These are phyloP conservation scores for Candida bentonensis DNA, from an alignment of 805 yeast species.

Conservation along the genomic window DNA sequence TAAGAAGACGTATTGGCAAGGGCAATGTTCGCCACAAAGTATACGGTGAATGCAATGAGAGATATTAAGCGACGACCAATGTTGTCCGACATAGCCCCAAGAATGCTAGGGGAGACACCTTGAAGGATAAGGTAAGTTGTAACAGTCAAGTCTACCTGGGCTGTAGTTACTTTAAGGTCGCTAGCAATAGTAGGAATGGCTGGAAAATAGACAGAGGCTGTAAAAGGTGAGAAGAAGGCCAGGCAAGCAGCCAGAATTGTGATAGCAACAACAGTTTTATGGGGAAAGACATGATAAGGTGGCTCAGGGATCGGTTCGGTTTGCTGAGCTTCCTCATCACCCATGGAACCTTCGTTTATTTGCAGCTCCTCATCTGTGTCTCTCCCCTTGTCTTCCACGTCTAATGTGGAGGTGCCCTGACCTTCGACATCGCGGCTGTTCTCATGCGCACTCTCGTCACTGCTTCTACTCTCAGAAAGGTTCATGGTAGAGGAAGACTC, in stretches of 20 bases:
- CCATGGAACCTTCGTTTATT: no score
- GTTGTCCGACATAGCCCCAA: slow-evolving; percentile 55
- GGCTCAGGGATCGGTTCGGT: no score
- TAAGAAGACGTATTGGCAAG: slow-evolving; percentile 45
- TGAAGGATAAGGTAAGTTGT: slow-evolving; percentile 67
- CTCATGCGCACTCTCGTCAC: no score
- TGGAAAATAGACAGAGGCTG: not conserved
- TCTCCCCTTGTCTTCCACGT: no score
- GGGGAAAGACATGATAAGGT: not conserved
- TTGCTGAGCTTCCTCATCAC: no score
- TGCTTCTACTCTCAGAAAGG: no score
- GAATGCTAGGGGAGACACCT: slow-evolving; percentile 62
- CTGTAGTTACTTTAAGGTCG: slow-evolving; percentile 24
- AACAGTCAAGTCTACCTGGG: slow-evolving; percentile 52
- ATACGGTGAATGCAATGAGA: slow-evolving; percentile 38
- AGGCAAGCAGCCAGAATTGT: not conserved
- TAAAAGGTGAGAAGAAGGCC: not conserved
- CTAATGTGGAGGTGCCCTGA: no score
- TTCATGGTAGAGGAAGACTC: no score
- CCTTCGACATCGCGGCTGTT: no score
- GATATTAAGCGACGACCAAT: slow-evolving; percentile 62
- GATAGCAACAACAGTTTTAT: not conserved
- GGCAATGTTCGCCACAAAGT: slow-evolving; percentile 49
- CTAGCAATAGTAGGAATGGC: not conserved
- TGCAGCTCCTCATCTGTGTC: no score